Base-by-base conservation (phyloP, 2,329 filamentous ascomycete genomes). In the Penicillium decumbens region DNA sequence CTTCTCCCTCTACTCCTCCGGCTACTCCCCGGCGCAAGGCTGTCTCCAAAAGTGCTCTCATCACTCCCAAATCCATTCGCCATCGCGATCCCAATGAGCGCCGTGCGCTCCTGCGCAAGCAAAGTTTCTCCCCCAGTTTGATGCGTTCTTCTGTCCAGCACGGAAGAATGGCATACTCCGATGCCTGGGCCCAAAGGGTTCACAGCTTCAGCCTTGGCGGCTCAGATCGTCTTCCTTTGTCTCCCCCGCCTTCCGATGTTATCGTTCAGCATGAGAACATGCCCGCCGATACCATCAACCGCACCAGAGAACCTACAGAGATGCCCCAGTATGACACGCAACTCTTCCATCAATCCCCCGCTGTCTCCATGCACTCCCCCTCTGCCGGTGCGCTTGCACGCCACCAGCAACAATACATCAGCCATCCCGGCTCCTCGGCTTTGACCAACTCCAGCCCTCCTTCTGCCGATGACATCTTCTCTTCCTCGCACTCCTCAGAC, bases 151-250 rank as follows among this genome's bases (percentile, higher is more conserved):
- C 76, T 20, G 73, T 75, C 70, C 66, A 73, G 66, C 64, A 75
- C 51, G 61, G 58, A 51, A 72, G 62, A 56, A 72, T 70, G 67
- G 65, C 65, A 41, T 71, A 70, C 71, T 60, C 72, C 64, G 64
- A 74, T 43, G 60, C 67, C 41, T 83, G 80, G 80, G 70, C 74
- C 33, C 74, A 78, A 56, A 76, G 78, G 50, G 71, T 81, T 39
- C 75, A 80, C 50, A 76, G 76, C 52, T 80, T 80, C 60, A 72
- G 72, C 52, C 65, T 80, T 38, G 73, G 76, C 41, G 65, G 72
- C 54, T 68, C 75, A 13, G 67, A 73, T 47, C 61, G 64, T 35
- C 60, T 72, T 9, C 69, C 74, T 50, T 60, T 75, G 12, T 76
- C 76, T 20, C 72, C 75, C 37, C 74, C 75, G 41, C 68, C 70